Evolutionary conservation across 805 yeast species (phyloP).

Genomic region (Candida jianshihensis): DNA sequence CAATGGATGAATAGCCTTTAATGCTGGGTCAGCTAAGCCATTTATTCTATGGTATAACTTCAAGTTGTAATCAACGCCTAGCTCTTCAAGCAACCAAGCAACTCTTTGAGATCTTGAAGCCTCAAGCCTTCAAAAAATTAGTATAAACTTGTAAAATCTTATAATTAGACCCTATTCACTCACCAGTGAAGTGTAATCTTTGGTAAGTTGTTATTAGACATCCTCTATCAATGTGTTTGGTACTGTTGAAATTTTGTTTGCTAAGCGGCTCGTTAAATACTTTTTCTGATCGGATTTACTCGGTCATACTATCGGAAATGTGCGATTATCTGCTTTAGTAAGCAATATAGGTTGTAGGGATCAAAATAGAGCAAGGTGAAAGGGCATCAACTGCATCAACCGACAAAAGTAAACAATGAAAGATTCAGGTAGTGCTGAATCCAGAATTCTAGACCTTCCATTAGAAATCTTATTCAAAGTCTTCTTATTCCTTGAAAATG

Average conservation of each 20-base stretch:
- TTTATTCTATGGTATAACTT: conserved; percentile 43
- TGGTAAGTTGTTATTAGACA: conserved; percentile 2
- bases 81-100: conserved; percentile 55
- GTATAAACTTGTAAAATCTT: not conserved
- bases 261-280: too few species aligned
- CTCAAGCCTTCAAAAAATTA: conserved; percentile 11
- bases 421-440: not conserved
- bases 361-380: too few species aligned
- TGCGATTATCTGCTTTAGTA: too few species aligned
- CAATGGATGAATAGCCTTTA: conserved; percentile 48
- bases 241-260: too few species aligned
- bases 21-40: conserved; percentile 42
- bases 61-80: conserved; percentile 47
- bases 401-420: not conserved
- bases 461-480: conserved; percentile 1
- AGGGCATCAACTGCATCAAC: too few species aligned
- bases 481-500: not conserved
- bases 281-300: too few species aligned
- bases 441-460: not conserved
- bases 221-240: too few species aligned
- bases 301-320: too few species aligned
- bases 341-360: too few species aligned
- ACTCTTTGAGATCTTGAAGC: conserved; percentile 53
- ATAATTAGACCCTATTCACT: not conserved
- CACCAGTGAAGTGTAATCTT: conserved; percentile 18